A percentile compares a stretch with the other conserved stretches of the same genome.
These are phyloP conservation scores for Brassica balearica DNA, from an alignment of 441 rosid genomes.

Conservation along the genomic window DNA sequence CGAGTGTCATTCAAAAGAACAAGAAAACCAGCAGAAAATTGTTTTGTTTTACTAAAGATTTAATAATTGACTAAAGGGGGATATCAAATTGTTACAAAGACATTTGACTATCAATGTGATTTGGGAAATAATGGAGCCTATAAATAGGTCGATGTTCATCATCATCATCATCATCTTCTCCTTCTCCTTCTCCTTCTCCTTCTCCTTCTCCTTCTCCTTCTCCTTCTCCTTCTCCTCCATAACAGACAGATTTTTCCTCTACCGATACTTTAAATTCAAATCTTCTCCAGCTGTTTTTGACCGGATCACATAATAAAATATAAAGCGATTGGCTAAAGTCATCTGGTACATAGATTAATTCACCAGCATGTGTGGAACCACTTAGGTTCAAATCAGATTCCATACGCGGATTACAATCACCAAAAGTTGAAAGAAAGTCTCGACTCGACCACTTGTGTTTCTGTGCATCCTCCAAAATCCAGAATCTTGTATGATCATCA, in stretches of 20 bases:
- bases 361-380: background rate
- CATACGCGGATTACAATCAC: background rate
- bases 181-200: too few species aligned
- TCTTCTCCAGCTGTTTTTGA: background rate
- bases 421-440: background rate
- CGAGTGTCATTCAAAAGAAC: background rate
- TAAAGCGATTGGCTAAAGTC: background rate
- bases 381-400: background rate
- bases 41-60: too few species aligned
- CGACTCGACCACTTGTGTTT: background rate
- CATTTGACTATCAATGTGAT: background rate
- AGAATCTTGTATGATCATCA: background rate
- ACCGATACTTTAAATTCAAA: background rate
- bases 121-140: background rate
- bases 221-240: too few species aligned
- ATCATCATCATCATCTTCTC: too few species aligned
- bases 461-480: slow-evolving; percentile 1
- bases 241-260: too few species aligned
- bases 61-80: too few species aligned
- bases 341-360: background rate
- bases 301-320: background rate
- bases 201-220: too few species aligned
- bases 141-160: background rate
- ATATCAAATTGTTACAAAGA: background rate
- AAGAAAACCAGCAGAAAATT: background rate